These are phyloP conservation scores for Sporothrix globosa DNA, from an alignment of 2,329 filamentous ascomycete genomes.

Conservation along the genomic window DNA sequence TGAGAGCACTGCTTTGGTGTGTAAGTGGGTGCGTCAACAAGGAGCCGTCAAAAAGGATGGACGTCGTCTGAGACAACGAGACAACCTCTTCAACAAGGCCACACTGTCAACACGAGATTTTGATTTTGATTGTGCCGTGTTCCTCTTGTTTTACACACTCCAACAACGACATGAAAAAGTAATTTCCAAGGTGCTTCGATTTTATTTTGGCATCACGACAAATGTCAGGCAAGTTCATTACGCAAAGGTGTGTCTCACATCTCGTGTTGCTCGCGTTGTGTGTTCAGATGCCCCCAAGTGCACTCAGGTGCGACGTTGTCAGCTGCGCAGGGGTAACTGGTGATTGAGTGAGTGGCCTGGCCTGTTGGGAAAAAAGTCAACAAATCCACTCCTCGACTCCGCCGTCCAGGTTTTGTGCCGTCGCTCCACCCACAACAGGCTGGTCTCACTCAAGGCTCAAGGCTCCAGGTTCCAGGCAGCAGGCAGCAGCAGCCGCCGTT, in stretches of 20 bases:
- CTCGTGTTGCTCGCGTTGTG: not conserved
- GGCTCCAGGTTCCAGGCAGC: too few species aligned
- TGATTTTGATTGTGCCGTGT: not conserved
- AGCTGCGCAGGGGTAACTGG: not conserved
- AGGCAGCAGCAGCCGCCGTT: slow-evolving; percentile 14
- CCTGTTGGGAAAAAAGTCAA: not conserved
- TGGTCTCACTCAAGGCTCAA: slow-evolving; percentile 13
- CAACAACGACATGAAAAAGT: not conserved
- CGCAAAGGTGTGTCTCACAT: not conserved
- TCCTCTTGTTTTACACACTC: not conserved
- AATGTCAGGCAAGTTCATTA: not conserved
- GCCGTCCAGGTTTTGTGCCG: too few species aligned
- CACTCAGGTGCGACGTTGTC: slow-evolving; percentile 6
- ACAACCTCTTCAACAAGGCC: slow-evolving; percentile 2
- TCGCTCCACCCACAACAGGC: not conserved
- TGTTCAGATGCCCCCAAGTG: not conserved
- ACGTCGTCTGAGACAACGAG: slow-evolving; percentile 7
- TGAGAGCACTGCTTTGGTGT: not conserved
- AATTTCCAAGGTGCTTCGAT: too few species aligned
- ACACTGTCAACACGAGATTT: slow-evolving; percentile 5
- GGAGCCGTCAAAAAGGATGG: not conserved
- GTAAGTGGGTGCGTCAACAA: slow-evolving; percentile 1
- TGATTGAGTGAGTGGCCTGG: not conserved
- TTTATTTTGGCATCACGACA: not conserved
- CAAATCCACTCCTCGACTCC: not conserved